Evolutionary conservation across 306 rosid species (phyloP).

Genomic region (Pterocarpus macrocarpus): DNA sequence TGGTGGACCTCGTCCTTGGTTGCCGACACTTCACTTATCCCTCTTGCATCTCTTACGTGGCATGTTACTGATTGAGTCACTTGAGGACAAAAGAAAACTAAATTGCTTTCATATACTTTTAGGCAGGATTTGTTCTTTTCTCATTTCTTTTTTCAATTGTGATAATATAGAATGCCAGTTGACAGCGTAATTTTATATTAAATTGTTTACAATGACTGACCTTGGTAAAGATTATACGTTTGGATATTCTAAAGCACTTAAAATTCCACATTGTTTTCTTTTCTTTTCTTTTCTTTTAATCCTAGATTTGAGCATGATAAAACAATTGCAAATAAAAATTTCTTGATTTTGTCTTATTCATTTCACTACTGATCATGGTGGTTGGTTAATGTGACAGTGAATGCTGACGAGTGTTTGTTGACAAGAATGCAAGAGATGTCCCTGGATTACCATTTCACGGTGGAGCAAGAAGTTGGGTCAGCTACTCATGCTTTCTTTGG

Average conservation of each 20-base stretch:
- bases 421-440: constrained; percentile 97
- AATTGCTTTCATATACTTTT: constrained; percentile 13
- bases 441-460: constrained; percentile 83
- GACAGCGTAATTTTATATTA: no score
- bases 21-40: constrained; percentile 66
- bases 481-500: constrained; percentile 93
- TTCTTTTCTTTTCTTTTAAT: background rate
- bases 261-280: background rate
- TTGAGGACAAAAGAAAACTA: constrained; percentile 44
- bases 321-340: background rate
- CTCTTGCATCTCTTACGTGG: constrained; percentile 57
- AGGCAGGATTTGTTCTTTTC: constrained; percentile 26
- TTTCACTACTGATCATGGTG: background rate
- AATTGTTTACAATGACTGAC: no score
- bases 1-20: constrained; percentile 40
- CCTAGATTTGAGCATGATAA: background rate
- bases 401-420: constrained; percentile 77
- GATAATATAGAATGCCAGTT: background rate
- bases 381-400: constrained; percentile 55
- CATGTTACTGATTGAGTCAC: constrained; percentile 51
- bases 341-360: background rate
- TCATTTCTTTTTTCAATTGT: constrained; percentile 35
- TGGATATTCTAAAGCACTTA: background rate
- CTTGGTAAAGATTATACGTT: background rate
- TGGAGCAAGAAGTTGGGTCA: constrained; percentile 94